A percentile compares a stretch with the other conserved stretches of the same genome.
phyloP scores from a whole-genome alignment of 192 early-diverging fungal genomes.

The Lunasporangiospora selenospora region DNA sequence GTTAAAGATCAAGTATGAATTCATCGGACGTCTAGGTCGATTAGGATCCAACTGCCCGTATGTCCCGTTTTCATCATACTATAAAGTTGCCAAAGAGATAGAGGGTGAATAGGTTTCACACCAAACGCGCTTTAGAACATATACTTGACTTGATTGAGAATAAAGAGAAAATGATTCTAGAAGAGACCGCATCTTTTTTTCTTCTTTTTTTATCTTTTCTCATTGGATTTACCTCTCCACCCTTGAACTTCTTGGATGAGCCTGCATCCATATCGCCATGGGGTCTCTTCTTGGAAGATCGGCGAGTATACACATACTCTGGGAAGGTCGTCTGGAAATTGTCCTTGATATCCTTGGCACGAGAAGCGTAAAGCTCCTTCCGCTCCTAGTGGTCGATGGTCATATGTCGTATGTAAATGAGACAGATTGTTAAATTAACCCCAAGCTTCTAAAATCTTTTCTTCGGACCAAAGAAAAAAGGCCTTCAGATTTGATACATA shows the following conservation, averaged over 20 bases:
- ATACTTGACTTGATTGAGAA: too few relatives aligned
- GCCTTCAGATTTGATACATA: conserved; percentile 21
- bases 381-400: too few relatives aligned
- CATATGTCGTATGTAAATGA: too few relatives aligned
- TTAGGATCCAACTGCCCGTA: conserved; percentile 36
- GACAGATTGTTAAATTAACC: too few relatives aligned
- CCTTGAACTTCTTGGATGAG: conserved; percentile 34
- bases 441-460: too few relatives aligned
- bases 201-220: neutral
- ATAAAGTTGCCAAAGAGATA: neutral
- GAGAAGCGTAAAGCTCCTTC: conserved; percentile 62
- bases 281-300: conserved; percentile 48
- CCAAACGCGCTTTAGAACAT: too few relatives aligned
- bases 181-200: too few relatives aligned
- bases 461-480: too few relatives aligned
- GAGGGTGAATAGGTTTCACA: neutral
- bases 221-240: conserved; percentile 14
- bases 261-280: conserved; percentile 11
- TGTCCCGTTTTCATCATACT: conserved; percentile 2
- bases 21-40: conserved; percentile 64
- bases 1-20: conserved; percentile 68
- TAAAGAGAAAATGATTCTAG: conserved; percentile 1
- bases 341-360: conserved; percentile 65
- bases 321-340: conserved; percentile 61
- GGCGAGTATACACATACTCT: conserved; percentile 64